These are phyloP conservation scores for Peniophora sp. DNA, from an alignment of 1,284 basidiomycete species.

Conservation along the genomic window DNA sequence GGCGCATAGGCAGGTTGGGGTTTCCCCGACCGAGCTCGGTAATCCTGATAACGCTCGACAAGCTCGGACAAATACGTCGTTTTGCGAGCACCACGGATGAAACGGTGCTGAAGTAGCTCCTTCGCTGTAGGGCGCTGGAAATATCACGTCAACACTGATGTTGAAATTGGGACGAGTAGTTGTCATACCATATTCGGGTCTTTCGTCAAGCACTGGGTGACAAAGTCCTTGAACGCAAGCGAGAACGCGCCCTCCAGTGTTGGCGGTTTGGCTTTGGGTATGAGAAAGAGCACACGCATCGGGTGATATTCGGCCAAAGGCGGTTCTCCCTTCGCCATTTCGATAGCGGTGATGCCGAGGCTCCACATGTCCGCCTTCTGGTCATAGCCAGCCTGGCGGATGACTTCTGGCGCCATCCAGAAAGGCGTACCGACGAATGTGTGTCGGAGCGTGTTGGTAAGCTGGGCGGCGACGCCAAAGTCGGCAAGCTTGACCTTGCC, in stretches of 20 bases:
- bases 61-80: conserved; percentile 81
- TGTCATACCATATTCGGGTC: conserved; percentile 63
- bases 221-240: conserved; percentile 87
- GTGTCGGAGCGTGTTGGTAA: conserved; percentile 82
- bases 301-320: conserved; percentile 92
- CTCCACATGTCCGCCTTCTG: conserved; percentile 97
- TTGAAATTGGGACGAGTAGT: conserved; percentile 9
- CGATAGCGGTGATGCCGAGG: conserved; percentile 92
- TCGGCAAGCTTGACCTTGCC: conserved; percentile 97
- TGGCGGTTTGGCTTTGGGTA: conserved; percentile 94
- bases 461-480: conserved; percentile 92
- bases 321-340: conserved; percentile 93
- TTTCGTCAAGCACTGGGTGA: conserved; percentile 87
- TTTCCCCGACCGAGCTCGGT: conserved; percentile 52
- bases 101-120: conserved; percentile 87
- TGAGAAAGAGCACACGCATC: conserved; percentile 92
- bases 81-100: conserved; percentile 79
- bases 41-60: conserved; percentile 77
- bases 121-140: conserved; percentile 80
- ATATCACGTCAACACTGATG: conserved; percentile 10
- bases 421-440: conserved; percentile 96
- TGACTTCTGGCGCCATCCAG: conserved; percentile 98
- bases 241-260: conserved; percentile 83
- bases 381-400: conserved; percentile 95
- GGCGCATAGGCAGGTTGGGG: conserved; percentile 40